Evolutionary conservation across 352 stramenopile species (phyloP).

Genomic region (Globisporangium parvum): DNA sequence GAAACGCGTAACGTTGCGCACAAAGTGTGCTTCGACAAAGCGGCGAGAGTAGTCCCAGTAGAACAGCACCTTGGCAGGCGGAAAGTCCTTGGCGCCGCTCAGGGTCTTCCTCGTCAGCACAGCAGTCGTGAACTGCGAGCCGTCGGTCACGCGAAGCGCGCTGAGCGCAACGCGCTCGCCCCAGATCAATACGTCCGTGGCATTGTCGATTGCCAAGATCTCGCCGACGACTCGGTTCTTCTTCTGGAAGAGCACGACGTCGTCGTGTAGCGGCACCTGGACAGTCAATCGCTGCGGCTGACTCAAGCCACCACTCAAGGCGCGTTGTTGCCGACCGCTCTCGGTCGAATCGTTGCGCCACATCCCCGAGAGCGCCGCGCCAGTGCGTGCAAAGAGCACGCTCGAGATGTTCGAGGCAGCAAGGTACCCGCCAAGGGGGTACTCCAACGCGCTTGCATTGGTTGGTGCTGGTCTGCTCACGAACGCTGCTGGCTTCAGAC

Average conservation of each 20-base stretch:
- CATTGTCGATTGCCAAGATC: slow-evolving; percentile 33
- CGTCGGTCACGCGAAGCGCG: slow-evolving; percentile 29
- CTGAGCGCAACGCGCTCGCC: slow-evolving; percentile 22
- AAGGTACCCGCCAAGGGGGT: slow-evolving; percentile 22
- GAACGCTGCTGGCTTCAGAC: slow-evolving; percentile 3
- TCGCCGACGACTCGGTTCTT: slow-evolving; percentile 30
- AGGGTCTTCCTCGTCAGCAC: slow-evolving; percentile 21
- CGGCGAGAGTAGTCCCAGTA: slow-evolving; percentile 45
- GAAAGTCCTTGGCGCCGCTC: slow-evolving; percentile 18
- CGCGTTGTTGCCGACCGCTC: not conserved
- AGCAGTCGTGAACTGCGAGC: slow-evolving; percentile 52
- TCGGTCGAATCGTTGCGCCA: slow-evolving; percentile 14
- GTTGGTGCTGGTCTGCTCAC: not conserved
- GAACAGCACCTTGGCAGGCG: slow-evolving; percentile 37
- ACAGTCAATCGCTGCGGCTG: slow-evolving; percentile 11
- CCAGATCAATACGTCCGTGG: slow-evolving; percentile 21
- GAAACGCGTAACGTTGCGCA: slow-evolving; percentile 47
- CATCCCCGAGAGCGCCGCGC: not conserved
- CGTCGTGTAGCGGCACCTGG: slow-evolving; percentile 19
- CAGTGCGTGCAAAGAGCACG: slow-evolving; percentile 4
- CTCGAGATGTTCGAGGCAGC: slow-evolving; percentile 1
- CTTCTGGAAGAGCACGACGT: slow-evolving; percentile 23
- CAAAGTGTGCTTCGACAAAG: slow-evolving; percentile 30
- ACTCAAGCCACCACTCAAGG: not conserved
- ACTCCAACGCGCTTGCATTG: slow-evolving; percentile 5